Base-by-base conservation (phyloP, 2,329 filamentous ascomycete species). In the Beauveria brongniartii region DNA sequence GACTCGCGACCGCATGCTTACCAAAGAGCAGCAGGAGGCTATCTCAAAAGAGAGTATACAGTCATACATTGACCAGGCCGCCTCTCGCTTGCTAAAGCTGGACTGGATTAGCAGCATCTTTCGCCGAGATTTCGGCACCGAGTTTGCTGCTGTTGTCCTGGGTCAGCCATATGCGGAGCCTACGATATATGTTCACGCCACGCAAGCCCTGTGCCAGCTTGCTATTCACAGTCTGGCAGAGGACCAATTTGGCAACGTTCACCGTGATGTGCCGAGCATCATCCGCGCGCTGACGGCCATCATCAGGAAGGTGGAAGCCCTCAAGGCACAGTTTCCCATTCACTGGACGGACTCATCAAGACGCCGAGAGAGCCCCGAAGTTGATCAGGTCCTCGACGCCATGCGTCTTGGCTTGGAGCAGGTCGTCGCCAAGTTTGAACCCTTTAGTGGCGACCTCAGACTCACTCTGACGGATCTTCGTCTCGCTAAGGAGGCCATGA, bases 181-280 rank as follows among this genome's bases (percentile, higher is more conserved):
- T 1, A 83, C 83, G 34, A 76, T 88, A 18, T 87, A 91, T 65
- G 74, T 89, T 55, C 86, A 93, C 69, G 88, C 90, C 1, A 80
- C 87, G n/a, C 84, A 86, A 62, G 83, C 88, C 0, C 75, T 94
- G 44, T 85, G 84, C 14, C 80, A 82, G 55, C 79, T 97, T 30
- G 83, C 90, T 0, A 82, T 91, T 4, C 82, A 83, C 64, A 93
- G 89, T 72, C 75, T 97, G 59, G 77, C 78, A 3, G 92, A 97
- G 72, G 93, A 97, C 71, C 82, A 82, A 52, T 94, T 86, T 69
- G 93, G 93, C 16, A 89, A 90, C 66, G 93, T 95, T n/a, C 88
- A 95, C 65, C 81, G 86, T 48, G 90, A 94, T 65, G 85, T 97
- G 2, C 84, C 89, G 1, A 76, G 75, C 54, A 87, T 96, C 61